Conservation (phyloP, 164 flowering plant species). For the Vitis amurensis region DNA sequence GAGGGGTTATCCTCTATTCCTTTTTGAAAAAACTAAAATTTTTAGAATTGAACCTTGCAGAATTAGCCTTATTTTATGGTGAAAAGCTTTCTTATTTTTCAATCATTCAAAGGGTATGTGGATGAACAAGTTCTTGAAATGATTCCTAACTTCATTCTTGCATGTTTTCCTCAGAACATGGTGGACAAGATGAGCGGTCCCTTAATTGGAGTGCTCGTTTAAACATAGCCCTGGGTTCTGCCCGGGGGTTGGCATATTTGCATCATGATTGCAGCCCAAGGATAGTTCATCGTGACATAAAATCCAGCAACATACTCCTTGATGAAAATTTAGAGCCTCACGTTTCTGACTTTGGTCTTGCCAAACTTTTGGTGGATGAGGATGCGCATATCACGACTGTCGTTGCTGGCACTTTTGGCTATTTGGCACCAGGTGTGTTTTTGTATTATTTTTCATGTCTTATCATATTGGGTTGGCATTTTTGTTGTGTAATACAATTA, state of each 20-base stretch:
- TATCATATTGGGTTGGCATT: neutral
- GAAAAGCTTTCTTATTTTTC: neutral
- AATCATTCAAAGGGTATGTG: too few relatives aligned
- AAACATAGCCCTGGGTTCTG: constrained; percentile 81
- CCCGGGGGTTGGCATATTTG: constrained; percentile 84
- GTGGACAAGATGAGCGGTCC: constrained; percentile 25
- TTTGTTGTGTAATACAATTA: neutral
- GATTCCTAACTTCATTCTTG: neutral
- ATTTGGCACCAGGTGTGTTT: constrained; percentile 81
- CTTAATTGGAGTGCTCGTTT: constrained; percentile 79
- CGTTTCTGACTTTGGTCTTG: constrained; percentile 97
- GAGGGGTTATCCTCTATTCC: too few relatives aligned
- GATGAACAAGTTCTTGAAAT: neutral
- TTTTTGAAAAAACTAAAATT: too few relatives aligned
- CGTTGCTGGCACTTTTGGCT: constrained; percentile 98
- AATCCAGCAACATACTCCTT: constrained; percentile 94
- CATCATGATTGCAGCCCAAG: constrained; percentile 94
- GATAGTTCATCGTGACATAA: constrained; percentile 87
- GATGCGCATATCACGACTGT: constrained; percentile 94
- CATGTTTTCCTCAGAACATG: constrained; percentile 29
- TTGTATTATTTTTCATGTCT: neutral
- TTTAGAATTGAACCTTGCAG: too few relatives aligned
- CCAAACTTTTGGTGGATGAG: constrained; percentile 88
- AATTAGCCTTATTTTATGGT: too few relatives aligned
- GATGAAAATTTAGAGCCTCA: constrained; percentile 87